These are phyloP conservation scores for Mrakia gelida DNA, from an alignment of 768 basidiomycete species.

Conservation along the genomic window DNA sequence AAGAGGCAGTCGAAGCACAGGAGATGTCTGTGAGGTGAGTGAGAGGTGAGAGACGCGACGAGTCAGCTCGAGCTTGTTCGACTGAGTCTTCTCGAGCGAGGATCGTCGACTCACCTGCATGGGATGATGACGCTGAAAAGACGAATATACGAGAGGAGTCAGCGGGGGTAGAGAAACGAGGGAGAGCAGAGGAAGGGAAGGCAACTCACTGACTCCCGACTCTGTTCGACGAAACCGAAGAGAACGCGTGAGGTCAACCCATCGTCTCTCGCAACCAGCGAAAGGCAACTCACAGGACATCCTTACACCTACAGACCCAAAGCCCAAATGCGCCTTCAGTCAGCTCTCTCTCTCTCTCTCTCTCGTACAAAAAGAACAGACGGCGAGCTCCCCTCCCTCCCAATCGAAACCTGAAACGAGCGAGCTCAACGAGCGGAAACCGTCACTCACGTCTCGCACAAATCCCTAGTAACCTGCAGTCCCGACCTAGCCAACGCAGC, in stretches of 20 bases:
- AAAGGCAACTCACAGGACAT: background rate
- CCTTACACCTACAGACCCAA: background rate
- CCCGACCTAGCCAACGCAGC: background rate
- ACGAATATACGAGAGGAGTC: background rate
- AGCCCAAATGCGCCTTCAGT: background rate
- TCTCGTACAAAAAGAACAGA: background rate
- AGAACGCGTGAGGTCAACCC: background rate
- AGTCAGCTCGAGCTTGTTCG: background rate
- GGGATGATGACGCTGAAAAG: background rate
- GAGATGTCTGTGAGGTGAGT: background rate
- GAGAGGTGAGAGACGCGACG: background rate
- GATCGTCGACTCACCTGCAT: background rate
- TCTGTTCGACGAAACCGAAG: background rate
- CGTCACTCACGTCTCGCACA: background rate
- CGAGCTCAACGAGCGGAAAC: background rate
- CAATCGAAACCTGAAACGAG: background rate
- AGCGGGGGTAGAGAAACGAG: background rate
- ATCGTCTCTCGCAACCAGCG: background rate
- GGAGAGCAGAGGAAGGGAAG: background rate
- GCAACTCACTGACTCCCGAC: conserved; percentile 3
- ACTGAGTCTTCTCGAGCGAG: background rate
- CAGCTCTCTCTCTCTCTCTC: background rate
- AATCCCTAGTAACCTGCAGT: background rate
- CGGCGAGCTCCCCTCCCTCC: background rate
- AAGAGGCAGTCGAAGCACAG: background rate